Percentiles rank a stretch among this genome's conserved stretches.
Evolutionary conservation across 1,284 basidiomycete species (phyloP).

Genomic region (Fomitopsis pinicola): DNA sequence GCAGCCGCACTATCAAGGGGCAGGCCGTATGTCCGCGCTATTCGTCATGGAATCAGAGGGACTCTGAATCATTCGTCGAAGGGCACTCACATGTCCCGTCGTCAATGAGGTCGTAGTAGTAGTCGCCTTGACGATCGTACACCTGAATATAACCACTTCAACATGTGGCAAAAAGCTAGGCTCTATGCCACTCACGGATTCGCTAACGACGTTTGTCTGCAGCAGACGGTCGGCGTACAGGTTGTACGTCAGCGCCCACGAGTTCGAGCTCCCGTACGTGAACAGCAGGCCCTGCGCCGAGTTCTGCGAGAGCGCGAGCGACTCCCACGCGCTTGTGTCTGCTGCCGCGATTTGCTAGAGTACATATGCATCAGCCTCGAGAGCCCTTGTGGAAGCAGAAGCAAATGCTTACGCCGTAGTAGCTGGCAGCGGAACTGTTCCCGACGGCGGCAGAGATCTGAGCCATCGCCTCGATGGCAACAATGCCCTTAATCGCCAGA

Average conservation of each 20-base stretch:
- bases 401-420: constrained; percentile 42
- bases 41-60: background rate
- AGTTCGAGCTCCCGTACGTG: constrained; percentile 40
- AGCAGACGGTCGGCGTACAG: constrained; percentile 61
- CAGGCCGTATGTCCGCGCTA: constrained; percentile 9
- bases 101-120: constrained; percentile 8
- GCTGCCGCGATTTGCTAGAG: constrained; percentile 13
- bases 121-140: constrained; percentile 11
- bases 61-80: background rate
- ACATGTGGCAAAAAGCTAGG: background rate
- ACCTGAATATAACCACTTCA: constrained; percentile 4
- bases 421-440: constrained; percentile 36
- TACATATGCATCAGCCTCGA: background rate
- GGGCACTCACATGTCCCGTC: constrained; percentile 1
- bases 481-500: constrained; percentile 67
- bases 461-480: constrained; percentile 65
- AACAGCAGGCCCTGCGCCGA: constrained; percentile 28
- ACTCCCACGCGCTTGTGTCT: constrained; percentile 20
- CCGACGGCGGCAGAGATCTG: constrained; percentile 51
- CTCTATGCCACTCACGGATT: constrained; percentile 12
- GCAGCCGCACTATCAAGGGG: constrained; percentile 15
- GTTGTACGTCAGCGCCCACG: constrained; percentile 65
- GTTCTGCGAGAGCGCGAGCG: constrained; percentile 31
- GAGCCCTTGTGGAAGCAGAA: background rate
- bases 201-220: constrained; percentile 14